Percentiles rank a stretch among this genome's conserved stretches.
These are phyloP conservation scores for Talaromyces sp. DNA, from an alignment of 2,329 filamentous ascomycete genomes.

Conservation along the genomic window DNA sequence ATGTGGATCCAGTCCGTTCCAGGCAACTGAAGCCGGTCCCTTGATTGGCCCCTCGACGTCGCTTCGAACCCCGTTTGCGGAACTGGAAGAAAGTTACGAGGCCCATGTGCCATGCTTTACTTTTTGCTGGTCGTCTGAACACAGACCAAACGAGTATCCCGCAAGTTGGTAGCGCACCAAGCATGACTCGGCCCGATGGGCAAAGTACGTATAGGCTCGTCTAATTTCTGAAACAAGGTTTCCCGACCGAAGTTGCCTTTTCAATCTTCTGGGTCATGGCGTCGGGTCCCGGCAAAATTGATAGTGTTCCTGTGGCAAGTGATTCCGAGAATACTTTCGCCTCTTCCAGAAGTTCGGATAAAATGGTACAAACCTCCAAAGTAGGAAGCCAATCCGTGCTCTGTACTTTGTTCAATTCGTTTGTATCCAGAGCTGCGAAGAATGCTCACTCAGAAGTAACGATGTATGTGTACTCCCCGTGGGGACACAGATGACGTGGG, in stretches of 20 bases:
- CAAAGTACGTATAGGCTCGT: background rate
- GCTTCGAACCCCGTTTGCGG: background rate
- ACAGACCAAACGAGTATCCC: background rate
- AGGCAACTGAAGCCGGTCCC: background rate
- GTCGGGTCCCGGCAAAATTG: background rate
- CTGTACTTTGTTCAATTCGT: background rate
- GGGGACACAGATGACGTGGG: background rate
- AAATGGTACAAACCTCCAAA: background rate
- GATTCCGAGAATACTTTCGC: background rate
- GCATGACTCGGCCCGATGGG: background rate
- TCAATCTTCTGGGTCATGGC: background rate
- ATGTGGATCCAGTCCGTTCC: background rate
- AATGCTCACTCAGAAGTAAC: background rate
- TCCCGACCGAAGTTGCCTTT: background rate
- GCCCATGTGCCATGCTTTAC: background rate
- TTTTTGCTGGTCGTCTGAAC: background rate
- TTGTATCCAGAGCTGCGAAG: background rate
- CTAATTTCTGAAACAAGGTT: slow-evolving; percentile 1
- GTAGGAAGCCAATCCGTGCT: background rate
- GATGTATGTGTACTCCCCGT: background rate
- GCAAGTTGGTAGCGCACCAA: background rate
- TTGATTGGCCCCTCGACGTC: background rate
- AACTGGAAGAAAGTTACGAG: background rate
- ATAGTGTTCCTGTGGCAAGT: background rate
- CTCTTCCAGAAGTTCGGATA: background rate